Conservation (phyloP, 345 rosid genomes). For the Microcos paniculata region DNA sequence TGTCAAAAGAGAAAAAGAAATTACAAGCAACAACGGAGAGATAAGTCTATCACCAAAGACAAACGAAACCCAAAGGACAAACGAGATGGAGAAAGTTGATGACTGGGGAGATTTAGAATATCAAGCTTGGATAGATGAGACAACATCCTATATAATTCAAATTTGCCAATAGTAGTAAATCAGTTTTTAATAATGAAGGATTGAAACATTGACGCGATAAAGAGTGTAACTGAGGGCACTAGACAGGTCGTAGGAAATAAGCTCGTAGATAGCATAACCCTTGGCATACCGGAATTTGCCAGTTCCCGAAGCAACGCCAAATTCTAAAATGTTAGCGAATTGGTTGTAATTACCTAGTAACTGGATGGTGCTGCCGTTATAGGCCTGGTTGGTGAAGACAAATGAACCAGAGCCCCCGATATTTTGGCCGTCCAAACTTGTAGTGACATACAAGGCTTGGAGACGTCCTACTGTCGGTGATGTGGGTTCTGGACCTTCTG, state of each 20-base stretch:
- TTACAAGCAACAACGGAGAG: too few species aligned
- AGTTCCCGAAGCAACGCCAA: neutral
- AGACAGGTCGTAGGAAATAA: neutral
- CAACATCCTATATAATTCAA: too few species aligned
- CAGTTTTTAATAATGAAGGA: neutral
- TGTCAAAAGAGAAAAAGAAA: too few species aligned
- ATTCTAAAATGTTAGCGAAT: neutral
- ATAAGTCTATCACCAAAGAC: too few species aligned
- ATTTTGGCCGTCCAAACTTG: constrained; percentile 9
- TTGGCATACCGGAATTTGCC: neutral
- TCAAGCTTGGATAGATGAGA: too few species aligned
- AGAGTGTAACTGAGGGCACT: too few species aligned
- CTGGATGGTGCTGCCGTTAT: constrained; percentile 6
- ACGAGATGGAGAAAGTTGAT: too few species aligned
- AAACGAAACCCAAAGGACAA: too few species aligned
- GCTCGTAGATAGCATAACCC: neutral
- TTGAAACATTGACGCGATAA: neutral
- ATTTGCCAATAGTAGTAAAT: too few species aligned
- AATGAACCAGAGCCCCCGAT: neutral
- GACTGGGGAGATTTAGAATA: too few species aligned
- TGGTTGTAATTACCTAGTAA: neutral
- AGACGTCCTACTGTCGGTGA: neutral
- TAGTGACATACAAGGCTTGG: neutral
- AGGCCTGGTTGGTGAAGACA: constrained; percentile 4
- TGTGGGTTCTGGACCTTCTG: neutral